Evolutionary conservation across 805 yeast species (phyloP).

Genomic region (Phaffomyces antillensis): DNA sequence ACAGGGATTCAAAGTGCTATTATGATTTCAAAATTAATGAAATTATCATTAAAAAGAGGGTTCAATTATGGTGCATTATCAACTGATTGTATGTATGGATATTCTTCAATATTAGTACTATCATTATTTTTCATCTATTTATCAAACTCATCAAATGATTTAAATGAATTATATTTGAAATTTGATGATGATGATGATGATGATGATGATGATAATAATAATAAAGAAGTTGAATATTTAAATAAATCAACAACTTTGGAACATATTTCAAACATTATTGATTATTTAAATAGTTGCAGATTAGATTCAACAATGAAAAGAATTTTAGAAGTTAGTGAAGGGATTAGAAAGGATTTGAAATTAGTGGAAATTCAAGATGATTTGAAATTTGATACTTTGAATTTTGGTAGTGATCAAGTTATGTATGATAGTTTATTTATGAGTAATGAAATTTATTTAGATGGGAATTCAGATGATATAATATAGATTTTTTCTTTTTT

Average conservation of each 20-base stretch:
- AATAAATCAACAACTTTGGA: conserved; percentile 17
- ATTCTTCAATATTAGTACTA: conserved; percentile 35
- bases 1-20: conserved; percentile 35
- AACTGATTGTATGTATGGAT: conserved; percentile 37
- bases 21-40: conserved; percentile 31
- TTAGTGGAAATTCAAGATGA: conserved; percentile 24
- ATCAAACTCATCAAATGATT: conserved; percentile 19
- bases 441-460: conserved; percentile 23
- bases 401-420: conserved; percentile 15
- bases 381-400: conserved; percentile 15
- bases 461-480: conserved; percentile 4
- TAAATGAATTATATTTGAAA: conserved; percentile 8
- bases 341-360: conserved; percentile 35
- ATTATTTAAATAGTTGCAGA: conserved; percentile 21
- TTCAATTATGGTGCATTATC: conserved; percentile 39
- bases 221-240: conserved; percentile 3
- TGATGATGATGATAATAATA: conserved; percentile 3
- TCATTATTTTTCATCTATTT: conserved; percentile 33
- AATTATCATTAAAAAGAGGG: conserved; percentile 22
- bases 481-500: not conserved
- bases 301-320: conserved; percentile 36
- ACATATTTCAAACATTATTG: conserved; percentile 17
- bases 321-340: conserved; percentile 35
- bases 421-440: conserved; percentile 18
- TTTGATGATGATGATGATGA: conserved; percentile 4